Evolutionary conservation across 192 early-diverging fungal species (phyloP), one percentile per base, ranked within the genome.

Genomic region (Dissophora globulifera): DNA sequence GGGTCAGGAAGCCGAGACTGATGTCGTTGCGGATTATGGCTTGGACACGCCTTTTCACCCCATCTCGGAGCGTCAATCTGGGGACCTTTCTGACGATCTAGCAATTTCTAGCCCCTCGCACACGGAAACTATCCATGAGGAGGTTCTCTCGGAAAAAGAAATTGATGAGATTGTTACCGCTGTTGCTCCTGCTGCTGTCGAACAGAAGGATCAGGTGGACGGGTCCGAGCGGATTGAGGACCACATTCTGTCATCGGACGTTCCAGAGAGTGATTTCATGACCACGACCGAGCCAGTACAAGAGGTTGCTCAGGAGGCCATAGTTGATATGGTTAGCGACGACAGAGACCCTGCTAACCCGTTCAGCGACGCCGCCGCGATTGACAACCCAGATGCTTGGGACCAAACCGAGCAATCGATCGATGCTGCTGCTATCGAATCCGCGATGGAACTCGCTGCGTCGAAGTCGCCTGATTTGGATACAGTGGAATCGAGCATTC

Each of bases 341-440:
- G 60, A 71, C 35, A 19, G 42, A 15, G 69, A 71, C 20, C 59
- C 69, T 25, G 46, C 43, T 4, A 71, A 71, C 30, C 69, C 69
- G 2, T 71, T 71, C 50, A 62, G 69, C 40, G 69, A 71, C 50
- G 69, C 69, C 0, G 69, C 69, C 25, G 69, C 69, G 1, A 38
- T 62, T 31, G 59, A 71, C 9, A 33, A 41, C 38, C 47, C 56
- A n/a, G 23, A 46, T 27, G 47, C 31, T 43, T 62, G 69, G 69
- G 38, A 33, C 35, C 32, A 11, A 5, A 12, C 50, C 2, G 38
- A 55, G 13, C 20, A 25, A 6, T 11, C 17, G 5, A 9, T n/a
- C 9, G 9, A 9, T 45, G 43, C 5, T 17, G 6, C 43, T 45
- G 43, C n/a, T n/a, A n/a, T n/a, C n/a, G n/a, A n/a, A n/a, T n/a